Evolutionary conservation across 2,329 filamentous ascomycete genomes (phyloP).

Genomic region (Fusarium sp.): DNA sequence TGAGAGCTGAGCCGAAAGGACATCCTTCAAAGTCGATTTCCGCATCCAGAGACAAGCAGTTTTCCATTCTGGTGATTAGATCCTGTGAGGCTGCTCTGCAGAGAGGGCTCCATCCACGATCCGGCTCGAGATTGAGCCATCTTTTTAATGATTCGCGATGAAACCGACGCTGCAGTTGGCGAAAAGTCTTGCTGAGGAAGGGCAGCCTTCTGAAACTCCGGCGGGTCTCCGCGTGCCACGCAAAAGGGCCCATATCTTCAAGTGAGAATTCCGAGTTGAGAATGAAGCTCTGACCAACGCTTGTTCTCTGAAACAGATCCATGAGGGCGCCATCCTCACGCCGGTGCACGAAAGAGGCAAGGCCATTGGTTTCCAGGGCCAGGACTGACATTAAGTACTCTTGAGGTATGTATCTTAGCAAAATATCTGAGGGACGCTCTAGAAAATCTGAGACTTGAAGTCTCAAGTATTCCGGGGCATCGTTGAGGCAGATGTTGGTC

Average conservation of each 20-base stretch:
- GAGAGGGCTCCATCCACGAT: slow-evolving; percentile 23
- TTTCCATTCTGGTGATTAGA: not conserved
- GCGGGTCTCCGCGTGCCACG: not conserved
- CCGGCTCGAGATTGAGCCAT: slow-evolving; percentile 20
- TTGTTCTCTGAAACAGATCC: not conserved
- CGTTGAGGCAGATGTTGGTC: not conserved
- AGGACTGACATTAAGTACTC: not conserved
- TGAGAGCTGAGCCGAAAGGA: slow-evolving; percentile 17
- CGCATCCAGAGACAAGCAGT: slow-evolving; percentile 4
- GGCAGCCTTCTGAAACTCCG: not conserved
- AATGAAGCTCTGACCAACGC: not conserved
- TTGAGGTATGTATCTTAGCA: not conserved
- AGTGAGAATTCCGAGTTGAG: not conserved
- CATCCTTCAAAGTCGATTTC: slow-evolving; percentile 21
- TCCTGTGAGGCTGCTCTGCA: slow-evolving; percentile 2
- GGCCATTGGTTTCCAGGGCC: not conserved
- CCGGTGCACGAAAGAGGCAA: not conserved
- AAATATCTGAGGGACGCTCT: too few species aligned
- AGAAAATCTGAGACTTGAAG: not conserved
- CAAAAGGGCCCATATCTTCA: not conserved
- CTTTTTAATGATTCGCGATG: not conserved
- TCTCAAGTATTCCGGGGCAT: not conserved
- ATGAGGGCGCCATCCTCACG: not conserved
- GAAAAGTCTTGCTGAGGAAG: not conserved
- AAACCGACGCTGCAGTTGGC: not conserved